Evolutionary conservation across 176 grass and related monocot species (phyloP), one percentile per base, ranked within the genome.

Genomic region (Aegilops speltoides): DNA sequence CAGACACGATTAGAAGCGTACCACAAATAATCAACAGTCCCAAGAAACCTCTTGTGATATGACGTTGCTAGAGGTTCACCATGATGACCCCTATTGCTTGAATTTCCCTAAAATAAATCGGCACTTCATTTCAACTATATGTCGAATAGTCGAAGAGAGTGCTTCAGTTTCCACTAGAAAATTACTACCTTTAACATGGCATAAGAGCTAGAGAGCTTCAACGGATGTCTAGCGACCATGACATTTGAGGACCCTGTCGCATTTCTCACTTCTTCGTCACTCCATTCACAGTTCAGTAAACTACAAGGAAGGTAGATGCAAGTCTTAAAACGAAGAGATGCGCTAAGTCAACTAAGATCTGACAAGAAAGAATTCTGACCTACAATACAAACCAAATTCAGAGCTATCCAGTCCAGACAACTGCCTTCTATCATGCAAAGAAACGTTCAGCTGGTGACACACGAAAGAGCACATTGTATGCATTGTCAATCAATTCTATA

Each of bases 11-110:
- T 76, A 82, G 64, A 73, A 56, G 71, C 80, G 84, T 91, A 95
- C 95, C 93, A 98, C 23, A 93, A 75, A 90, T 98, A 98, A 90
- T 98, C 96, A 69, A 98, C 96, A 13, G 96, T 98, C 52, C 96
- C 96, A 34, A 93, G 65, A 86, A 98, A 95, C 75, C 89, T 96
- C 19, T 91, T 95, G 75, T 98, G 96, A 73, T 83, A 96, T 37
- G 93, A 91, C 64, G 96, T 98, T 45, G 91, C 93, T 33, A 92
- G 26, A 12, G 96, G 93, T 91, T 98, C 96, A 56, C 90, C 87
- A 33, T 88, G 84, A 87, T 77, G 78, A 79, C 75, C 91, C 86
- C 96, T 98, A 83, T 91, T 95, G 50, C 82, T 87, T 56, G 91
- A 86, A 79, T 87, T 91, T 26, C 91, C 91, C 96, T 98, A 85